Conservation (phyloP, 352 stramenopile species). For the Phytopythium helicoides region DNA sequence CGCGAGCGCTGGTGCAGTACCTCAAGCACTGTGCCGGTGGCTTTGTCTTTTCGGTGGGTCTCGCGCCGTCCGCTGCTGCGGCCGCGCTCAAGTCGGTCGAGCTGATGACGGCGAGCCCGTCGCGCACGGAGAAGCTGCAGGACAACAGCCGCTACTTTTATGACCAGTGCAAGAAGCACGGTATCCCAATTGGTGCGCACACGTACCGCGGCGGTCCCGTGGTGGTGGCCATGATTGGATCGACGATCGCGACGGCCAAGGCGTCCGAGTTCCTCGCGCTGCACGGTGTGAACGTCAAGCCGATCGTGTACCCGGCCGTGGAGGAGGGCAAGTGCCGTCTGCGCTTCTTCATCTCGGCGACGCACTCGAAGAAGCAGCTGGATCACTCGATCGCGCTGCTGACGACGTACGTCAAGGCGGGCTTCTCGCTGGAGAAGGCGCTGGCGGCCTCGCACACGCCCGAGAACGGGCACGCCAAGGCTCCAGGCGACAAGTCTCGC, state of each 20-base stretch:
- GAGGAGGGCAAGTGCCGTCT: constrained; percentile 82
- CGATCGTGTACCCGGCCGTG: constrained; percentile 84
- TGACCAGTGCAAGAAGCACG: constrained; percentile 62
- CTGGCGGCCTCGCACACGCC: neutral
- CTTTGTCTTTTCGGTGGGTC: constrained; percentile 79
- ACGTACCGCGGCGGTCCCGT: constrained; percentile 73
- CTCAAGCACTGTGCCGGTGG: constrained; percentile 65
- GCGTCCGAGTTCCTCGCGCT: constrained; percentile 58
- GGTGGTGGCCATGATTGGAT: constrained; percentile 77
- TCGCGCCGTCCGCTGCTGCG: constrained; percentile 62
- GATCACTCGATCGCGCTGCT: constrained; percentile 50
- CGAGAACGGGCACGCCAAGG: neutral
- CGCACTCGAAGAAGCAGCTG: constrained; percentile 71
- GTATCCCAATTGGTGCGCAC: constrained; percentile 53
- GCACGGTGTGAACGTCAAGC: constrained; percentile 77
- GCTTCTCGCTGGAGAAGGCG: constrained; percentile 7
- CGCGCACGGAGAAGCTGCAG: constrained; percentile 61
- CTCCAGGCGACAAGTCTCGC: neutral
- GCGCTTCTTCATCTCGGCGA: constrained; percentile 83
- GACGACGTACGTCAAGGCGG: constrained; percentile 27
- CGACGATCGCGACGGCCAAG: constrained; percentile 74
- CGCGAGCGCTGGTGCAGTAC: constrained; percentile 46
- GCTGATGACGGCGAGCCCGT: constrained; percentile 57
- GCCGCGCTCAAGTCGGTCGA: constrained; percentile 69
- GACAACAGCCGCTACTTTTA: constrained; percentile 74